Evolutionary conservation across 2,329 filamentous ascomycete species (phyloP).

Genomic region (Nemania diffusa): DNA sequence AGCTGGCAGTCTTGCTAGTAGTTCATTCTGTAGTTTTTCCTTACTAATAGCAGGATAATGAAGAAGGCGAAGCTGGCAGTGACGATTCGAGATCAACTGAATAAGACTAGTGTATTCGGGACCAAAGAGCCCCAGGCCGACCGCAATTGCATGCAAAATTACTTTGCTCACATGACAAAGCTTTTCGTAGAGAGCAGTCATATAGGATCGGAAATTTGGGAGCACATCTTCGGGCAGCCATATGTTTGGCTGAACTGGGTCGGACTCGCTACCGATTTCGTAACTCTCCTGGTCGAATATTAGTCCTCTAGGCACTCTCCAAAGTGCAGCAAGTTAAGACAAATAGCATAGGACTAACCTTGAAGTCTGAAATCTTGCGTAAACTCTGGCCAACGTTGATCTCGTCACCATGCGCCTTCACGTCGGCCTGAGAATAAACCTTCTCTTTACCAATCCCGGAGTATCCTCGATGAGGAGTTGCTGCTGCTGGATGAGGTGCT

Average conservation of each 20-base stretch:
- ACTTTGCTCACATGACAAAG: slow-evolving; percentile 28
- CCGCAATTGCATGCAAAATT: slow-evolving; percentile 34
- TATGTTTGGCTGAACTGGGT: slow-evolving; percentile 57
- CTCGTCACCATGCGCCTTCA: not conserved
- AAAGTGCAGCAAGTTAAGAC: not conserved
- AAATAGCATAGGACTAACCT: slow-evolving; percentile 25
- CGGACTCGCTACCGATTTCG: slow-evolving; percentile 58
- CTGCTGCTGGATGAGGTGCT: slow-evolving; percentile 38
- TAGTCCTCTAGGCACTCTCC: not conserved
- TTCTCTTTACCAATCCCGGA: slow-evolving; percentile 41
- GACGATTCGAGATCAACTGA: slow-evolving; percentile 29
- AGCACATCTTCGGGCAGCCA: slow-evolving; percentile 59
- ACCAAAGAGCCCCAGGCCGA: slow-evolving; percentile 29
- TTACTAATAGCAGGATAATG: slow-evolving; percentile 41
- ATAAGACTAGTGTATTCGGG: slow-evolving; percentile 18
- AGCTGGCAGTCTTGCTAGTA: slow-evolving; percentile 52
- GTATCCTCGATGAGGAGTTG: slow-evolving; percentile 42
- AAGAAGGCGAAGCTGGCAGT: slow-evolving; percentile 39
- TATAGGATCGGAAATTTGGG: slow-evolving; percentile 55
- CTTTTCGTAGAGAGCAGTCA: slow-evolving; percentile 48
- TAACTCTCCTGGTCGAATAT: slow-evolving; percentile 50
- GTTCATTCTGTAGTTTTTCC: slow-evolving; percentile 34
- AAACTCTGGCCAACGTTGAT: slow-evolving; percentile 23
- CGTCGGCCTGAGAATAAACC: slow-evolving; percentile 38
- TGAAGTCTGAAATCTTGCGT: slow-evolving; percentile 41